Evolutionary conservation across 2,329 filamentous ascomycete genomes (phyloP).

Genomic region (Fusarium floridanum): DNA sequence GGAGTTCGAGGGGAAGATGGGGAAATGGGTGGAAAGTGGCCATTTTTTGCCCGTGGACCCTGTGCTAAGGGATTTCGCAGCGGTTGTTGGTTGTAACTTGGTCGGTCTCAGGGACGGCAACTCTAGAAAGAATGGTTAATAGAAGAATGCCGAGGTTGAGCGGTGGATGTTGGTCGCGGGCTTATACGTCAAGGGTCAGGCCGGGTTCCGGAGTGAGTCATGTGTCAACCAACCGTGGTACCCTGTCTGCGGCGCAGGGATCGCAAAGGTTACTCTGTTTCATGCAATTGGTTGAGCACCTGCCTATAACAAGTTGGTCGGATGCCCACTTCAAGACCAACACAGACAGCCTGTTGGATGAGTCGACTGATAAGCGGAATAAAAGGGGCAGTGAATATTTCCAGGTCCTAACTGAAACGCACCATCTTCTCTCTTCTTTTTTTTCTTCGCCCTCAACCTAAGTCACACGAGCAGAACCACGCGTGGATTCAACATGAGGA

Average conservation of each 20-base stretch:
- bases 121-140: neutral
- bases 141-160: neutral
- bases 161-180: neutral
- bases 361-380: neutral
- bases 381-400: neutral
- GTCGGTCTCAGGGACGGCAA: neutral
- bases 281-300: neutral
- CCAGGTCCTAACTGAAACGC: neutral
- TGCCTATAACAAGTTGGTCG: neutral
- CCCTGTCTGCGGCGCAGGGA: neutral
- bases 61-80: neutral
- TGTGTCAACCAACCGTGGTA: neutral
- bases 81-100: neutral
- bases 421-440: neutral
- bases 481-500: neutral
- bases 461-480: neutral
- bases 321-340: neutral
- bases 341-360: neutral
- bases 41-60: neutral
- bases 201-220: neutral
- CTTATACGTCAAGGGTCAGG: neutral
- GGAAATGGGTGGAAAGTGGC: constrained; percentile 23
- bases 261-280: neutral
- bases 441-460: neutral
- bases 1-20: constrained; percentile 15